These are phyloP conservation scores for Nakaseomyces bracarensis DNA, from an alignment of 1,139 yeast species.

Conservation along the genomic window DNA sequence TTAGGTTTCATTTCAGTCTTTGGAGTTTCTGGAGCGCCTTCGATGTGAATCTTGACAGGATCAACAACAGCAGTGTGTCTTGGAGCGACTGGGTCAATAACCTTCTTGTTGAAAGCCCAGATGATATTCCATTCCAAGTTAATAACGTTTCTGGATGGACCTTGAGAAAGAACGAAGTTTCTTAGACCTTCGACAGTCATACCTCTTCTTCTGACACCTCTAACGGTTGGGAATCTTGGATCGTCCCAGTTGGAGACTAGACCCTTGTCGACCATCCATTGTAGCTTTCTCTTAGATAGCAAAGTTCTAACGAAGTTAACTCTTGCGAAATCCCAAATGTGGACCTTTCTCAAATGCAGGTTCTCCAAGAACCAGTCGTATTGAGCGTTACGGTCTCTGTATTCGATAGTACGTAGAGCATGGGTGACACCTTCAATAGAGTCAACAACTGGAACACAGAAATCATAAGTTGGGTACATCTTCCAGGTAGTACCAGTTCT, in stretches of 20 bases:
- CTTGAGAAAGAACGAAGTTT: slow-evolving; percentile 87
- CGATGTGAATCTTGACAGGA: slow-evolving; percentile 56
- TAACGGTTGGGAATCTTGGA: slow-evolving; percentile 97
- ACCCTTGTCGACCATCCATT: slow-evolving; percentile 92
- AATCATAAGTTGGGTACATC: slow-evolving; percentile 94
- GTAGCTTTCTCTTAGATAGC: slow-evolving; percentile 91
- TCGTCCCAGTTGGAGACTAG: slow-evolving; percentile 93
- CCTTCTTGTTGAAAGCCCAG: slow-evolving; percentile 95
- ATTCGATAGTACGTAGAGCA: slow-evolving; percentile 93
- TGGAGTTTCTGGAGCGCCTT: slow-evolving; percentile 60
- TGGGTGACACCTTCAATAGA: slow-evolving; percentile 94
- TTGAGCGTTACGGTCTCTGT: slow-evolving; percentile 96
- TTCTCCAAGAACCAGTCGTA: slow-evolving; percentile 91
- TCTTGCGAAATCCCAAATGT: slow-evolving; percentile 96
- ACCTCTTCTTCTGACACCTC: slow-evolving; percentile 99
- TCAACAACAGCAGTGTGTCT: slow-evolving; percentile 79
- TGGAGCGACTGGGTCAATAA: slow-evolving; percentile 93
- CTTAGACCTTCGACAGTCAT: slow-evolving; percentile 96
- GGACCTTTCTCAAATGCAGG: slow-evolving; percentile 76
- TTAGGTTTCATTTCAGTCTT: slow-evolving; percentile 69
- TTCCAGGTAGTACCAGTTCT: slow-evolving; percentile 90
- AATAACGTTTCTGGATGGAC: slow-evolving; percentile 92
- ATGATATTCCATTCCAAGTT: slow-evolving; percentile 94
- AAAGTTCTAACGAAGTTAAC: slow-evolving; percentile 92
- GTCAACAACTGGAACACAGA: slow-evolving; percentile 96